Base-by-base conservation (phyloP, 2,329 filamentous ascomycete genomes). In the Cordyceps cateniannulata region DNA sequence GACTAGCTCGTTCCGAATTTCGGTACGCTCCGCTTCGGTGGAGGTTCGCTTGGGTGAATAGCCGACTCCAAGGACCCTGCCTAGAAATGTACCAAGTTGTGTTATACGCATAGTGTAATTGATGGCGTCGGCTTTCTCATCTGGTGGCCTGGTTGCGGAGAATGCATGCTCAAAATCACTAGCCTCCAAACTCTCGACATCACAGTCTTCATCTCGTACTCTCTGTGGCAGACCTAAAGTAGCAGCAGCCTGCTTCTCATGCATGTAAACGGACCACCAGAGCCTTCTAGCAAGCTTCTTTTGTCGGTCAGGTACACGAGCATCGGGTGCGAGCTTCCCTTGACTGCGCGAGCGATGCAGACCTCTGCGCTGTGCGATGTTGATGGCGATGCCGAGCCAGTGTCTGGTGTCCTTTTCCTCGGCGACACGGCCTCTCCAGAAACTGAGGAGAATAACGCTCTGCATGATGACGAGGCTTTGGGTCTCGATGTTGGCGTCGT, bases 231-330 rank as follows among this genome's bases (percentile, higher is more conserved):
- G 66, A 1, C 79, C 78, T 6, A 77, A 64, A 10, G 77, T 76
- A 2, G 77, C 74, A 1, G 76, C 74, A 25, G 73, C 76, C 65
- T 81, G 79, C 50, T 78, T 74, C 57, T 81, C 79, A 14, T 78
- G 75, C n/a, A 78, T 68, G 60, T 80, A 80, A 9, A 80, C 70
- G 18, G 76, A 75, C 78, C 79, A 81, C 77, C 78, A 81, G 5
- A 80, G 70, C 5, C 77, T 65, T 61, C 74, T 73, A 63, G 75
- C 73, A 20, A 79, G 59, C 40, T 67, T 73, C 62, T 61, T 61
- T 51, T 63, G 59, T 5, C 58, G 60, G 6, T 63, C 56, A 12
- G 62, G 62, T 5, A 56, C 51, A 2, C 42, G 29, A 5, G 56
- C 52, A 12, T 56, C 48, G 10, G 60, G 52, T 8, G 44, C 53